Base-by-base conservation (phyloP, 2,329 filamentous ascomycete species). In the Fonsecaea monophora region DNA sequence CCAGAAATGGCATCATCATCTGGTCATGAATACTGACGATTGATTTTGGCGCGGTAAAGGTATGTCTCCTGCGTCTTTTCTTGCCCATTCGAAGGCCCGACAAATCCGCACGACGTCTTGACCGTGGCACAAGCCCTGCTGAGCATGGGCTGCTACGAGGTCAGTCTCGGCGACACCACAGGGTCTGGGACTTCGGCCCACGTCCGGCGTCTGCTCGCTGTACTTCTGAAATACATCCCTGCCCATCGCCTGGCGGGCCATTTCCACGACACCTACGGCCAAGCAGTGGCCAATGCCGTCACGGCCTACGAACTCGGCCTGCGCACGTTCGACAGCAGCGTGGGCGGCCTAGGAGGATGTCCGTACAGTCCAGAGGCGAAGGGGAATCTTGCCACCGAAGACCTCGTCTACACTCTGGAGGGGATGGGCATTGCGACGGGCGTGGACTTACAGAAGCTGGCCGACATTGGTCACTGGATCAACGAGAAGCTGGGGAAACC, bases 81-180 rank as follows among this genome's bases (percentile, higher is more conserved):
- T 0, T 78, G 79, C 65, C 80, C 80, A 3, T 82, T 84, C 69
- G 83, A 86, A 71, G 85, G 85, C 1, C 83, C 84, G 0, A 81
- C 85, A 25, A 77, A 82, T 0, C 80, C 82, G 53, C 78, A 82
- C 0, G 81, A 83, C 55, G 81, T 81, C 12, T 82, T 87, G 77
- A 82, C 21, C 75, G 83, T 64, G 69, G 85, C 66, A 74, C 81
- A 82, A 67, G 88, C 83, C 74, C 80, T 97, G 56, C 83, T 97
- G 0, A 91, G 94, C 75, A 91, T 94, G 83, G 94, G 94, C n/a
- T 94, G 92, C 21, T 92, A 96, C 75, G 92, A 97, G 82, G 93
- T 97, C 72, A 91, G 91, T 1, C 86, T 97, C 0, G 93, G 92
- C 6, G 94, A 97, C 75, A 97, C 94, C 0, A 94, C 92, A 0